Conservation (phyloP, 164 flowering plant species). For the Tetrastigma voinierianum region DNA sequence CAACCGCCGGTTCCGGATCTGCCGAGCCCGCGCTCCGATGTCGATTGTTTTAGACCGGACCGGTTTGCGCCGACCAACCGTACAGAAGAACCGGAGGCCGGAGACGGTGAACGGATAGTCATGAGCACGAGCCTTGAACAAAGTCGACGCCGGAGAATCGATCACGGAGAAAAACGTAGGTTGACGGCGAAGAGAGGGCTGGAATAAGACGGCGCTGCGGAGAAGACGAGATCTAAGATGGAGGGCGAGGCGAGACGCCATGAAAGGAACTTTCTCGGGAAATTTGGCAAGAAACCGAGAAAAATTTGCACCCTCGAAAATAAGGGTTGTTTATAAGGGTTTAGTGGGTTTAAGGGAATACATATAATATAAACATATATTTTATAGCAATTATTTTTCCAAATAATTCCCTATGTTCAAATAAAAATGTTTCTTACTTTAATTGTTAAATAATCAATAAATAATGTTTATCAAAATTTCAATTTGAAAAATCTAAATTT, state of each 20-base stretch:
- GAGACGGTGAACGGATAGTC: slow-evolving; percentile 10
- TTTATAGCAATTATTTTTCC: too few relatives aligned
- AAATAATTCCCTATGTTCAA: too few relatives aligned
- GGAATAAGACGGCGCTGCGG: slow-evolving; percentile 9
- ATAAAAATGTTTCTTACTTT: too few relatives aligned
- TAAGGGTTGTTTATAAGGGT: too few relatives aligned
- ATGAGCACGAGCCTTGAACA: too few relatives aligned
- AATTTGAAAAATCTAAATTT: too few relatives aligned
- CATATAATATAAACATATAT: too few relatives aligned
- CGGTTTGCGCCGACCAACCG: slow-evolving; percentile 40
- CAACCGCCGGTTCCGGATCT: slow-evolving; percentile 78
- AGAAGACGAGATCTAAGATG: slow-evolving; percentile 27
- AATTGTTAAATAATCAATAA: too few relatives aligned
- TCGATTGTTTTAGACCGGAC: slow-evolving; percentile 41
- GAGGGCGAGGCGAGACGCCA: slow-evolving; percentile 24
- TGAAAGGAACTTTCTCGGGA: slow-evolving; percentile 17
- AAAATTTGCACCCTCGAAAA: too few relatives aligned
- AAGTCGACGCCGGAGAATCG: slow-evolving; percentile 8
- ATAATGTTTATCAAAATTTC: too few relatives aligned
- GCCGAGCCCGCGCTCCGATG: slow-evolving; percentile 82
- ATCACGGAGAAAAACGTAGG: background rate
- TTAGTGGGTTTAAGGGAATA: too few relatives aligned
- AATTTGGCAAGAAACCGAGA: background rate
- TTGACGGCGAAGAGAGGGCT: slow-evolving; percentile 1
- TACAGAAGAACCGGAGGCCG: slow-evolving; percentile 46